These are phyloP conservation scores for Rhodomyrtus tomentosa DNA, from an alignment of 345 rosid species.

Conservation along the genomic window DNA sequence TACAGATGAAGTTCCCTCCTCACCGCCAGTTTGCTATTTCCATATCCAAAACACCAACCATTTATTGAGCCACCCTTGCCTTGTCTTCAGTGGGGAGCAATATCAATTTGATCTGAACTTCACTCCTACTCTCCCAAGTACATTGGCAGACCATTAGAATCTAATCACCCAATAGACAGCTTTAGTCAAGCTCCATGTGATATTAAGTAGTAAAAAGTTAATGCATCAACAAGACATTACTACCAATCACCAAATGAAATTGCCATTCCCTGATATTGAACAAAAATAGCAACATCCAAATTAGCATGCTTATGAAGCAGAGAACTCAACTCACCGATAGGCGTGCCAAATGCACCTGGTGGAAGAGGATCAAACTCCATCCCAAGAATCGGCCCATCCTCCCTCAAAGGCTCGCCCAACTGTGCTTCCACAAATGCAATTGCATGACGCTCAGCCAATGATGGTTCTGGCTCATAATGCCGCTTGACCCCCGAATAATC, in stretches of 20 bases:
- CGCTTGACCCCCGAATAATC: slow-evolving; percentile 35
- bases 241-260: neutral
- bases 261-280: neutral
- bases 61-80: neutral
- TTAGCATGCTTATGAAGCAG: neutral
- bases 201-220: neutral
- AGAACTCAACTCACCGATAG: slow-evolving; percentile 39
- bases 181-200: neutral
- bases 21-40: neutral
- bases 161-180: neutral
- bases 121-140: neutral
- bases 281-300: neutral
- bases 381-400: slow-evolving; percentile 80
- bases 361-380: slow-evolving; percentile 95
- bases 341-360: slow-evolving; percentile 93
- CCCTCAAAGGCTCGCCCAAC: slow-evolving; percentile 73
- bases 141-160: neutral
- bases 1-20: neutral
- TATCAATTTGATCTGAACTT: neutral
- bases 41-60: neutral
- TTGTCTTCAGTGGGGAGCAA: neutral
- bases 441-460: slow-evolving; percentile 38
- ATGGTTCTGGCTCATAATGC: slow-evolving; percentile 41
- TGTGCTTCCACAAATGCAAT: slow-evolving; percentile 69
- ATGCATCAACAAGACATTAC: neutral